These are phyloP conservation scores for Tolypocladium tundrense DNA, from an alignment of 2,329 filamentous ascomycete species.

Conservation along the genomic window DNA sequence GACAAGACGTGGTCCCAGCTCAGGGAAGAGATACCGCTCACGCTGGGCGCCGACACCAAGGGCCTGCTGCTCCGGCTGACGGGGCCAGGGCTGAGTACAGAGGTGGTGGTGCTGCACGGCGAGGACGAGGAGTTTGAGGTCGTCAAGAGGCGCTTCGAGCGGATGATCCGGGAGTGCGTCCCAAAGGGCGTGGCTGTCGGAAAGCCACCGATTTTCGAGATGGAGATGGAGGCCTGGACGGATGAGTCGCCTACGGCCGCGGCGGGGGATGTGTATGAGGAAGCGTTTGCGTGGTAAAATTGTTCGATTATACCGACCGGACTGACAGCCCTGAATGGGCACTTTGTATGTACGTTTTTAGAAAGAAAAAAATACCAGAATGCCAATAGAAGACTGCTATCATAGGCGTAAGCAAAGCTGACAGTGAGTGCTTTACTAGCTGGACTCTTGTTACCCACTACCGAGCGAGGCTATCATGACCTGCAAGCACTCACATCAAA, in stretches of 20 bases:
- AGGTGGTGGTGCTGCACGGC: not conserved
- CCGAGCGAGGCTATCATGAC: too few species aligned
- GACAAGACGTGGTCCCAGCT: not conserved
- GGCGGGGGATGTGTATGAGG: not conserved
- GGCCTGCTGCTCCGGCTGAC: not conserved
- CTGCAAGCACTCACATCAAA: too few species aligned
- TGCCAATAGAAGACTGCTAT: too few species aligned
- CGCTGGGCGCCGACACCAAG: not conserved
- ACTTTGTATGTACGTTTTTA: too few species aligned
- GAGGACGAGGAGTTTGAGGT: not conserved
- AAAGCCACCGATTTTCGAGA: not conserved
- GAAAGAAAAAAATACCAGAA: too few species aligned
- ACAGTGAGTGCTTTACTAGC: too few species aligned
- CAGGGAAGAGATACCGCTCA: not conserved
- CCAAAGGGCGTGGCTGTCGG: not conserved
- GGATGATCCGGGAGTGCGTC: not conserved
- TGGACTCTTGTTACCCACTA: too few species aligned
- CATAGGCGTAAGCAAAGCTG: too few species aligned
- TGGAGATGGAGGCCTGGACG: not conserved
- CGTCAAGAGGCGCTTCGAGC: not conserved
- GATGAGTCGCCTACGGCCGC: not conserved
- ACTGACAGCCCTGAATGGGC: not conserved
- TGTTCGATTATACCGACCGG: not conserved
- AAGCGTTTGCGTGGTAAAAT: not conserved
- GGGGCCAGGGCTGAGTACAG: not conserved